Base-by-base conservation (phyloP, 164 flowering plant species). In the Chloranthus sessilifolius region DNA sequence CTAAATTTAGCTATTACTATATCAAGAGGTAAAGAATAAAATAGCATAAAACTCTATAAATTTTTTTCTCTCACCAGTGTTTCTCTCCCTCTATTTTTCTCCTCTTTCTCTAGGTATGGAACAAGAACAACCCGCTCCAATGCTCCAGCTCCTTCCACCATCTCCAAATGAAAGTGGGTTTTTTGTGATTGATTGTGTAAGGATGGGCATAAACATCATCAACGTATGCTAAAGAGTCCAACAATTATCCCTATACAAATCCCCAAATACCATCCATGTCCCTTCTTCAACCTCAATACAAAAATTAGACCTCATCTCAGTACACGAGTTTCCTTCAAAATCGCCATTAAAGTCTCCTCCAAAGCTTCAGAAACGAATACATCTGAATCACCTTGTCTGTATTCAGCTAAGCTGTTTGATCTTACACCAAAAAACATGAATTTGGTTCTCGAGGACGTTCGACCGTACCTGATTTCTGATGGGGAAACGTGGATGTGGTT, bases 401-500 rank as follows among this genome's bases (percentile, higher is more conserved):
- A 91, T 67, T 83, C 96, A 3, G 62, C 98, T 27, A 66, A 76
- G 64, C 62, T 63, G 28, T 76, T 80, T 43, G 91, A 85, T 23
- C 87, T 92, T 42, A 92, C 79, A 0, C 65, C 55, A 6, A 49
- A 70, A 49, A 92, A 86, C 82, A 91, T 84, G 1, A 86, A 92
- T 59, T 47, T 74, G 46, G 95, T 92, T 56, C 88, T 92, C 20
- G 97, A 88, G 42, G 90, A 84, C 25, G 95, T 92, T 23, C 59
- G 99, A 35, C 99, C 99, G 36, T 92, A 88, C 51, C 66, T 92
- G 62, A 82, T 92, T 24, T 47, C 96, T 24, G 99, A 92, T 62
- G 99, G 99, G 99, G 99, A 7, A 82, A 92, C 65, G 95, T 86
- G 19, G 94, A 86, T 43, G 95, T 92, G 20, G 95, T 86, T 20